phyloP scores from a whole-genome alignment of 306 rosid genomes.

The Coriaria nepalensis region DNA sequence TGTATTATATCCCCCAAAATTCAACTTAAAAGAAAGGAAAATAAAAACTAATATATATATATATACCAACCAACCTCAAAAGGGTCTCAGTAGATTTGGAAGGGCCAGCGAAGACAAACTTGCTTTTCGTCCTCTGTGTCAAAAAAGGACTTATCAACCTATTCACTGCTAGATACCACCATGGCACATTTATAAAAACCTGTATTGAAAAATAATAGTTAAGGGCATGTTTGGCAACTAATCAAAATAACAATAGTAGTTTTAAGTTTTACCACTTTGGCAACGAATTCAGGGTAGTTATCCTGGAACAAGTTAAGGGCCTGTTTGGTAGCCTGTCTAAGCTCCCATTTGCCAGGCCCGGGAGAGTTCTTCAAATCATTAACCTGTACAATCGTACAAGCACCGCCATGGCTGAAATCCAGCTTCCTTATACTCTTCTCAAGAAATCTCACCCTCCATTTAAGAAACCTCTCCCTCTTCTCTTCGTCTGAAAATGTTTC shows the following conservation, averaged over 20 bases:
- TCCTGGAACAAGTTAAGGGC: constrained; percentile 59
- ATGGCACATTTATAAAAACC: constrained; percentile 78
- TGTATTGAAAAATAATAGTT: constrained; percentile 4
- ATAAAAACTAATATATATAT: no score
- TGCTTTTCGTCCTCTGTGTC: constrained; percentile 60
- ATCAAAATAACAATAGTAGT: no score
- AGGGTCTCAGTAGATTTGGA: constrained; percentile 53
- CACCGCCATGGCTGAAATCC: constrained; percentile 49
- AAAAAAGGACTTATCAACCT: constrained; percentile 63
- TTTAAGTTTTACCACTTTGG: constrained; percentile 43
- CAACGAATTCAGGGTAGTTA: constrained; percentile 64
- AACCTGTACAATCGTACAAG: constrained; percentile 49
- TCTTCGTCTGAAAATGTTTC: constrained; percentile 46
- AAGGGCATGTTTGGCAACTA: not conserved
- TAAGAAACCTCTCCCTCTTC: constrained; percentile 38
- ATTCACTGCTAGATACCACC: constrained; percentile 70
- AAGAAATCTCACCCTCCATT: constrained; percentile 50
- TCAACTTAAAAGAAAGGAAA: not conserved
- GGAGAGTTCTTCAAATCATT: constrained; percentile 61
- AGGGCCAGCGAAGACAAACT: constrained; percentile 60
- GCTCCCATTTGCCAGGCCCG: constrained; percentile 56
- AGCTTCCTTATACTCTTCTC: constrained; percentile 53
- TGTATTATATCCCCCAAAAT: not conserved
- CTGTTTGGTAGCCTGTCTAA: constrained; percentile 59
- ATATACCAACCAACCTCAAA: constrained; percentile 29